Percentiles rank a stretch among this genome's conserved stretches.
Conservation (phyloP, 192 early-diverging fungal genomes). For the Backusella morwellensis region DNA sequence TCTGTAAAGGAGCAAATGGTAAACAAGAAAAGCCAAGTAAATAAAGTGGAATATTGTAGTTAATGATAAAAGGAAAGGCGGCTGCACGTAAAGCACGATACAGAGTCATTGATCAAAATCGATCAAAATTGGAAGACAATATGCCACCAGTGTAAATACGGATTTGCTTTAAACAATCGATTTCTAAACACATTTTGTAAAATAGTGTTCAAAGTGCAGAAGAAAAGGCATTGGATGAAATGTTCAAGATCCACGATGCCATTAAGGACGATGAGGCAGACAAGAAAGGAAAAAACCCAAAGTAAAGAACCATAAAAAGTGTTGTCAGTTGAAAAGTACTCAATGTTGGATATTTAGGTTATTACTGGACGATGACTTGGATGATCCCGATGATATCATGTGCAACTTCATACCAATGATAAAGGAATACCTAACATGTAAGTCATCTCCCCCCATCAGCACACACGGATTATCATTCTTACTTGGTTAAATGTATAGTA, state of each 20-base stretch:
- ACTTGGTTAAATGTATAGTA: background rate
- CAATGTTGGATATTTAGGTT: background rate
- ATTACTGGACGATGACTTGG: slow-evolving; percentile 23
- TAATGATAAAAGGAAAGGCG: slow-evolving; percentile 9
- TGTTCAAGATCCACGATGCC: slow-evolving; percentile 67
- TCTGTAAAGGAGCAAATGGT: slow-evolving; percentile 18
- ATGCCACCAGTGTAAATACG: slow-evolving; percentile 22
- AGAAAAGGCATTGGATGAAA: slow-evolving; percentile 39
- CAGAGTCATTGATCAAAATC: slow-evolving; percentile 47
- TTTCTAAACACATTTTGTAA: background rate
- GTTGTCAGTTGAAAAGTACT: background rate
- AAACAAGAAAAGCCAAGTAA: background rate
- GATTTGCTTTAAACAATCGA: too few relatives aligned
- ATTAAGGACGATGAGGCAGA: slow-evolving; percentile 52
- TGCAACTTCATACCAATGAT: slow-evolving; percentile 73
- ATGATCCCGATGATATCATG: slow-evolving; percentile 50
- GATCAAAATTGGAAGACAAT: slow-evolving; percentile 18
- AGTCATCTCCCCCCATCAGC: background rate
- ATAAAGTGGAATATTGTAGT: background rate
- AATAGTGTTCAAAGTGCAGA: slow-evolving; percentile 30
- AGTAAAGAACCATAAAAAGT: slow-evolving; percentile 24
- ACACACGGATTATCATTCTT: background rate
- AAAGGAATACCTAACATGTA: slow-evolving; percentile 59
- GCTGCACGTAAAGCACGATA: slow-evolving; percentile 43
- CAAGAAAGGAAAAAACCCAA: slow-evolving; percentile 21